A percentile compares a stretch with the other conserved stretches of the same genome.
Conservation (phyloP, 202 grass and related monocot species). For the Miscanthus sacchariflorus region DNA sequence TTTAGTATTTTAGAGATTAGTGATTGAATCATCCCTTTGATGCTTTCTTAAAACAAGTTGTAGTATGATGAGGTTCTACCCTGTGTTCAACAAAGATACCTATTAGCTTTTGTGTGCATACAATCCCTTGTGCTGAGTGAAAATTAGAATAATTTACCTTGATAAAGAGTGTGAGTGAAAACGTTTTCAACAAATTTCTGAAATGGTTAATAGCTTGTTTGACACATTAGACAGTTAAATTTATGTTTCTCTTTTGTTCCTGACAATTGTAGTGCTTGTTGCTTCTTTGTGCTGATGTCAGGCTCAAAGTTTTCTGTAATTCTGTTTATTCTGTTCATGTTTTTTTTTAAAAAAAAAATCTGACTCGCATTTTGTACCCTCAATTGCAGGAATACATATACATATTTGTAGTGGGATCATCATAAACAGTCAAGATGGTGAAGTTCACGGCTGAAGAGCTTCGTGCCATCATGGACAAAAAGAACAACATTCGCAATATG, state of each 20-base stretch:
- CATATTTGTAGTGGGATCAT: conserved; percentile 31
- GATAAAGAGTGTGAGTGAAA: not conserved
- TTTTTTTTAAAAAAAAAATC: not conserved
- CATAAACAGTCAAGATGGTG: conserved; percentile 57
- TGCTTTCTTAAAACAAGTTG: not conserved
- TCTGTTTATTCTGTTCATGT: not conserved
- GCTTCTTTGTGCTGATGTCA: not conserved
- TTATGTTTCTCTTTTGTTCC: not conserved
- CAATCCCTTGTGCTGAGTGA: not conserved
- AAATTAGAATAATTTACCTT: not conserved
- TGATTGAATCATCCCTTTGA: not conserved
- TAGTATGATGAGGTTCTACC: not conserved
- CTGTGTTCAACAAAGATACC: not conserved
- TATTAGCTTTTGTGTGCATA: not conserved
- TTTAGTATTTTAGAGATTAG: not conserved
- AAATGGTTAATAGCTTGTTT: not conserved
- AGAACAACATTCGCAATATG: conserved; percentile 68
- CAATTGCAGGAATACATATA: conserved; percentile 23
- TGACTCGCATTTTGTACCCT: not conserved
- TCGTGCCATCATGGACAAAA: conserved; percentile 68
- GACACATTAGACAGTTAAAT: not conserved
- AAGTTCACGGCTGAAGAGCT: conserved; percentile 62
- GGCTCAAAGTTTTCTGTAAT: not conserved
- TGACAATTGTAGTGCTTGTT: not conserved
- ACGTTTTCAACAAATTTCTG: not conserved